phyloP scores from a whole-genome alignment of 176 grass and related monocot genomes.

The Cenchrus americanus region DNA sequence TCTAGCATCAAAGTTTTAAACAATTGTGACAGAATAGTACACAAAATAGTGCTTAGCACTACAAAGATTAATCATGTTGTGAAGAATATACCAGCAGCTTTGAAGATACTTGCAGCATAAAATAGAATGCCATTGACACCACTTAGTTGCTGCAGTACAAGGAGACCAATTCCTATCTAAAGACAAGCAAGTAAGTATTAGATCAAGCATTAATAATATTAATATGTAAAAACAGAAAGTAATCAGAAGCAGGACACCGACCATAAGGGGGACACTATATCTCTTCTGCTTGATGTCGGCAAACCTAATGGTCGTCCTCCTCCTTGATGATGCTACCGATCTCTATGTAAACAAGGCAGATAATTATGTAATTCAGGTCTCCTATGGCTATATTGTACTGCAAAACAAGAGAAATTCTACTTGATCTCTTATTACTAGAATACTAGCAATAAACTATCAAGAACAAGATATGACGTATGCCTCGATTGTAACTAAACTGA shows the following conservation, averaged over 20 bases:
- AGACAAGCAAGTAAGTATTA: slow-evolving; percentile 39
- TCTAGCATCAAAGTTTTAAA: slow-evolving; percentile 31
- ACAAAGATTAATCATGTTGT: not conserved
- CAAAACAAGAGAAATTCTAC: not conserved
- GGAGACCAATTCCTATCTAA: slow-evolving; percentile 92
- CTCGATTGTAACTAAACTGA: slow-evolving; percentile 24
- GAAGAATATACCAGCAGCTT: slow-evolving; percentile 72
- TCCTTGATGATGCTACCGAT: slow-evolving; percentile 77
- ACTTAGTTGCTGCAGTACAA: slow-evolving; percentile 84
- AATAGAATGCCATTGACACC: slow-evolving; percentile 93
- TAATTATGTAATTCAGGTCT: slow-evolving; percentile 24
- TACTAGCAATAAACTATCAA: slow-evolving; percentile 26
- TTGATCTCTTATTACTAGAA: not conserved
- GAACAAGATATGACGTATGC: not conserved
- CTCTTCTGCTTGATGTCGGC: slow-evolving; percentile 83
- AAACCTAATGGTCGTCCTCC: slow-evolving; percentile 80
- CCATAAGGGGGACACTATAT: slow-evolving; percentile 89
- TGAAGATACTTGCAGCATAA: slow-evolving; percentile 92
- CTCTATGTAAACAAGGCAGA: slow-evolving; percentile 58
- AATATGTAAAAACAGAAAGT: slow-evolving; percentile 18
- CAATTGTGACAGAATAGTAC: not conserved
- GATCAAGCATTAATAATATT: not conserved
- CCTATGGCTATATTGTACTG: not conserved
- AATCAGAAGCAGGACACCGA: slow-evolving; percentile 37
- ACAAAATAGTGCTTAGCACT: slow-evolving; percentile 21